Evolutionary conservation across 2,329 filamentous ascomycete genomes (phyloP), one percentile per base, ranked within the genome.

Genomic region (Aureobasidium zeae): DNA sequence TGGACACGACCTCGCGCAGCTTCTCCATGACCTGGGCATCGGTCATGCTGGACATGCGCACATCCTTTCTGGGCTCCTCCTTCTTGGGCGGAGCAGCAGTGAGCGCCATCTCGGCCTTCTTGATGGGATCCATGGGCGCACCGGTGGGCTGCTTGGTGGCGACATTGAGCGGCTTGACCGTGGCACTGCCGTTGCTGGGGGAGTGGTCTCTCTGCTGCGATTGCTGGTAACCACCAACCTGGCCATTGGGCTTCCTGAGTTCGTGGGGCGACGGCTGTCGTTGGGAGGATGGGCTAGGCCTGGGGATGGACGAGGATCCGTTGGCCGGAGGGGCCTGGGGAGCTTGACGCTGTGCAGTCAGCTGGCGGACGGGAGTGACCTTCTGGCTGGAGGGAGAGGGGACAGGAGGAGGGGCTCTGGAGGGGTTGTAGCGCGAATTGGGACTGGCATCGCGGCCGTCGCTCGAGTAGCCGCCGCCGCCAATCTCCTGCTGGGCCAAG

Each of bases 1-100:
- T 93, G 50, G 88, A 95, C 1, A 98, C 91, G 6, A 91, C 89
- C 52, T 94, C 86, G 60, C 88, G 84, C 43, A 98, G 74, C 60
- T 87, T 91, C 52, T 86, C 82, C 91, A 98, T 98, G 46, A 98
- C 91, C 63, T 98, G 89, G 51, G 76, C 83, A 66, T 98, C 91
- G 8, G 86, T 85, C 91, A 98, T 96, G 55, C 85, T 93, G 26
- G 89, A 96, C 87, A 98, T 95, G 59, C 91, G 86, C 36, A 91
- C 86, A 65, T 95, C 91, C 66, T 94, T 88, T 49, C 85, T 80
- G 3, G 80, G 64, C 32, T 84, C 82, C 66, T 94, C 91, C 51
- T 64, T 64, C 56, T 89, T 81, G 15, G 66, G 66, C 20, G 38
- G 30, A 43, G 55, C 56, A 44, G 55, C 56, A 13, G 84, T 89